These are phyloP conservation scores for Syzygium syzygioides DNA, from an alignment of 441 rosid species.

Conservation along the genomic window DNA sequence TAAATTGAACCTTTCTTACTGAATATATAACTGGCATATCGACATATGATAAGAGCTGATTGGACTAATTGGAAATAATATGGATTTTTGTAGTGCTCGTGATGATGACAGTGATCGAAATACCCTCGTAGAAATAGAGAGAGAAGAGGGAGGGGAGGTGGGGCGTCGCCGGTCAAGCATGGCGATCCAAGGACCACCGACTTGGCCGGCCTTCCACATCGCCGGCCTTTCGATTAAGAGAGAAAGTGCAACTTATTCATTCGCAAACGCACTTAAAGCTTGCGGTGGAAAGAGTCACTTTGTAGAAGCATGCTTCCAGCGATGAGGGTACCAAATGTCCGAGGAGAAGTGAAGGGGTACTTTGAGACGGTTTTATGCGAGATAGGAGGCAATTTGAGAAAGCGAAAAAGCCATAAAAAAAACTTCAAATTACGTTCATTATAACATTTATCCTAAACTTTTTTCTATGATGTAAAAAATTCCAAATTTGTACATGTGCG, in stretches of 20 bases:
- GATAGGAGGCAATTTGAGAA: neutral
- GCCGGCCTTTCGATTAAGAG: neutral
- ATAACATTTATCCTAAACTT: too few relatives aligned
- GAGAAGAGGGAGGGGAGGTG: neutral
- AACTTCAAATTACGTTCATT: fast-evolving
- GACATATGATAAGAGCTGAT: fast-evolving
- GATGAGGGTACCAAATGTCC: neutral
- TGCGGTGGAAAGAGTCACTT: neutral
- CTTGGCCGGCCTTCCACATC: neutral
- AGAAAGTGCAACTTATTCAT: neutral
- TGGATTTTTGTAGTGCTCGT: neutral
- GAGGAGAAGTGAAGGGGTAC: neutral
- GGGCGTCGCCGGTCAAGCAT: neutral
- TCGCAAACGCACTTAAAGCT: neutral
- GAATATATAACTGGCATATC: neutral
- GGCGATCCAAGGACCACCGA: neutral
- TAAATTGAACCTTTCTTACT: neutral
- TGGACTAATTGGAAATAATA: neutral
- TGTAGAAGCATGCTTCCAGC: neutral
- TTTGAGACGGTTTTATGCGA: fast-evolving
- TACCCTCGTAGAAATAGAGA: neutral
- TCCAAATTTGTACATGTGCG: too few relatives aligned
- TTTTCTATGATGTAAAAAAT: too few relatives aligned
- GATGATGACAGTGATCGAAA: neutral
- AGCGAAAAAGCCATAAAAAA: too few relatives aligned